Base-by-base conservation (phyloP, 805 yeast genomes). In the Candida verbasci region DNA sequence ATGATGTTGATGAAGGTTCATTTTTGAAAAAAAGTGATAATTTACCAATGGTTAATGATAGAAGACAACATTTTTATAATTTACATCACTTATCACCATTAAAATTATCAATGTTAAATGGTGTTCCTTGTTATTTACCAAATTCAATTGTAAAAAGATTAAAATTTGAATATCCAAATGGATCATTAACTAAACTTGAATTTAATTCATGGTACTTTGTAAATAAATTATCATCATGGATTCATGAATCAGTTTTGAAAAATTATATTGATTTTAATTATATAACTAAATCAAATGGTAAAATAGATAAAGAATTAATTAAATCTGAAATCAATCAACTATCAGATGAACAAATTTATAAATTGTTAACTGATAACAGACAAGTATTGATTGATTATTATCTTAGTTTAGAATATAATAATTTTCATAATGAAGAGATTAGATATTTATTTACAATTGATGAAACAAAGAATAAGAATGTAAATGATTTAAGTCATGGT, bases 1-100 rank as follows among this genome's bases (percentile, higher is more conserved):
- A 30, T 23, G 38, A 29, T 24, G n/a, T 24, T 3, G 38, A 35
- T 16, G 38, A 29, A 21, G 38, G 38, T 10, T 14, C 32, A 20
- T 27, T 30, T 9, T 28, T 35, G 17, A 4, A 24, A 9, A 24
- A 35, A 17, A 30, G 40, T 23, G 41, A 48, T 18, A 38, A 45
- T 10, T 37, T 39, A 3, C 31, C 27, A 11, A 48, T 58, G 31
- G 53, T 49, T 36, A 62, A 69, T 37, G 82, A 87, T 50, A 65
- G 83, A 44, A 78, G 81, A 56, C 63, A 68, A 38, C 88, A 82
- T 56, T 77, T 74, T 43, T 71, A 70, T 38, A 51, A 60, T 1
- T 56, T 68, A 36, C 55, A 66, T 0, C 75, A 75, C 40, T 40
- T 81, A 14, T 63, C 76, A 9, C 86, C 86, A 3, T 52, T 82